Evolutionary conservation across 306 rosid species (phyloP), one percentile per base, ranked within the genome.

Genomic region (Cucumis cinereus): DNA sequence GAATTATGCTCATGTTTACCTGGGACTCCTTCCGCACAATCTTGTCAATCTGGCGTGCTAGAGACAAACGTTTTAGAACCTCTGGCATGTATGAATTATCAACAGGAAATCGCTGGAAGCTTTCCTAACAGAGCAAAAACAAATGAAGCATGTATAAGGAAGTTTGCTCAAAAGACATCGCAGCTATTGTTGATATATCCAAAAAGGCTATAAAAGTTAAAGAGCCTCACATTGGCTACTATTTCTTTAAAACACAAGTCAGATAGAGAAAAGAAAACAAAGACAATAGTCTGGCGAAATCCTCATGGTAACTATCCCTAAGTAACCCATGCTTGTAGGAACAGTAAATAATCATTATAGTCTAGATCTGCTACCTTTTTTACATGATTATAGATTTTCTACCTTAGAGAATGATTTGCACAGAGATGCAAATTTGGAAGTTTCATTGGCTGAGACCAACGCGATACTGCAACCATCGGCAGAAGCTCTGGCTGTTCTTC

Each of bases 401-500:
- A 94, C 99, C 97, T 86, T 94, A 47, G 95, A 92, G 84, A 94
- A 94, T 77, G 99, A 90, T 85, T 88, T 92, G 91, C 96, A 90
- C 81, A 94, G 80, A 2, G 90, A 86, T 81, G 90, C 96, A 79
- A 94, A 90, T 86, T 94, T 94, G 40, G 95, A 73, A 1, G 93
- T 92, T 83, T 94, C 99, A 75, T 79, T 92, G 20, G 96, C 75
- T 73, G 99, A 79, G 81, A 94, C 87, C 77, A 94, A 83, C 57
- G 99, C 93, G 82, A 92, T 94, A 79, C 95, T 91, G 85, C 99
- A 94, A 53, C 99, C 99, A 84, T 94, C 99, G 26, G 96, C 91
- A 79, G 91, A 86, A 76, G 96, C 99, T 86, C 97, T 92, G 20
- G 97, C 99, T 64, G 97, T 94, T 86, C 99, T 89, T 76, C 99